Conservation (phyloP, 805 yeast species). For the Candida alai region DNA sequence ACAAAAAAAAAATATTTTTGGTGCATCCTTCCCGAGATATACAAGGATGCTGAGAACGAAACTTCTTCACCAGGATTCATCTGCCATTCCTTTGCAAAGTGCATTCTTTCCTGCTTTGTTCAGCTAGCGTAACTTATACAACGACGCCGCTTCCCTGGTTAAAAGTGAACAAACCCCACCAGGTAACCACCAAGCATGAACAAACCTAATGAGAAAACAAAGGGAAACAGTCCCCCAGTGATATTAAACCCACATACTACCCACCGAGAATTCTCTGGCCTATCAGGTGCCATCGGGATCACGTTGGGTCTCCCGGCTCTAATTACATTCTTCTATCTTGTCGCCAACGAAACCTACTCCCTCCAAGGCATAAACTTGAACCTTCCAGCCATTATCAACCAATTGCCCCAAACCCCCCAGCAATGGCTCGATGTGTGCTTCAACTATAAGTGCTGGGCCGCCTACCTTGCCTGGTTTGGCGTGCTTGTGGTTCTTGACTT, state of each 20-base stretch:
- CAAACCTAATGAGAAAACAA: no score
- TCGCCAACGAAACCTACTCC: constrained; percentile 58
- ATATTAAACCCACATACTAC: constrained; percentile 66
- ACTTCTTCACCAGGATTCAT: no score
- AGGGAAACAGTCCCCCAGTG: no score
- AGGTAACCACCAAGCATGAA: no score
- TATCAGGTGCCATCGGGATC: constrained; percentile 66
- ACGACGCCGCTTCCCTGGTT: no score
- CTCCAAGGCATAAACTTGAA: constrained; percentile 47
- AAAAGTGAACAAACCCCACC: no score
- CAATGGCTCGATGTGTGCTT: constrained; percentile 31
- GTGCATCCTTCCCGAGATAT: no score
- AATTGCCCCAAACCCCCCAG: constrained; percentile 26
- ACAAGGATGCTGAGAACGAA: no score
- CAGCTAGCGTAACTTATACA: no score
- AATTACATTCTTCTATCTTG: constrained; percentile 53
- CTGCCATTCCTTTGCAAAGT: no score
- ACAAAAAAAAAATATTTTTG: no score
- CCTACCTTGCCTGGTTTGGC: constrained; percentile 70
- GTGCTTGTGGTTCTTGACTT: constrained; percentile 60
- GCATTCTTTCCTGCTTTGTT: no score
- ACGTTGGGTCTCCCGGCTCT: constrained; percentile 65
- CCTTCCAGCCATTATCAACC: constrained; percentile 29
- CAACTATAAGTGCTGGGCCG: constrained; percentile 52
- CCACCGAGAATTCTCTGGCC: constrained; percentile 74